These are phyloP conservation scores for Mycena indigotica DNA, from an alignment of 768 basidiomycete species.

Conservation along the genomic window DNA sequence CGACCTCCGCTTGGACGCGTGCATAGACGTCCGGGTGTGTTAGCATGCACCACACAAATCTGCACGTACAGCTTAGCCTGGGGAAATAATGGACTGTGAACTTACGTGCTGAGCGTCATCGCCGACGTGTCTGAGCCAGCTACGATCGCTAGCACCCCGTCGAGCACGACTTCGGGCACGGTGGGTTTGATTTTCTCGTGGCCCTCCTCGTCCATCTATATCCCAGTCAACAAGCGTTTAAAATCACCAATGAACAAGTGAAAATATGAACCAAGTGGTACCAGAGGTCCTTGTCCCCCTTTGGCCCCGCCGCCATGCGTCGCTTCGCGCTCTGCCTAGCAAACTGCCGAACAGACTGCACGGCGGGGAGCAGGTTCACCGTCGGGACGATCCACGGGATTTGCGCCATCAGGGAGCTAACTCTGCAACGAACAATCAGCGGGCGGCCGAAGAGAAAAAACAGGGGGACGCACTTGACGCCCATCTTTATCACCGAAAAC, in stretches of 20 bases:
- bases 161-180: neutral
- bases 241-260: neutral
- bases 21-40: neutral
- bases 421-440: neutral
- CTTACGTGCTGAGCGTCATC: neutral
- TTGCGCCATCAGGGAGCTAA: neutral
- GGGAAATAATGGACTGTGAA: neutral
- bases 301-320: neutral
- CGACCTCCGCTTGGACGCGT: neutral
- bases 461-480: neutral
- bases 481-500: neutral
- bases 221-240: neutral
- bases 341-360: neutral
- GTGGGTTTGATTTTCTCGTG: neutral
- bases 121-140: neutral
- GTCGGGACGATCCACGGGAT: neutral
- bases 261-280: neutral
- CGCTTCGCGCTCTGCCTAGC: neutral
- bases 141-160: neutral
- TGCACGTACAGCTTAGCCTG: neutral
- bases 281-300: neutral
- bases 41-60: neutral
- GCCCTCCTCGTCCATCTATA: neutral
- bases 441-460: neutral
- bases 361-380: neutral